These are phyloP conservation scores for Spiraea crenata DNA, from an alignment of 331 rosid genomes.

Conservation along the genomic window DNA sequence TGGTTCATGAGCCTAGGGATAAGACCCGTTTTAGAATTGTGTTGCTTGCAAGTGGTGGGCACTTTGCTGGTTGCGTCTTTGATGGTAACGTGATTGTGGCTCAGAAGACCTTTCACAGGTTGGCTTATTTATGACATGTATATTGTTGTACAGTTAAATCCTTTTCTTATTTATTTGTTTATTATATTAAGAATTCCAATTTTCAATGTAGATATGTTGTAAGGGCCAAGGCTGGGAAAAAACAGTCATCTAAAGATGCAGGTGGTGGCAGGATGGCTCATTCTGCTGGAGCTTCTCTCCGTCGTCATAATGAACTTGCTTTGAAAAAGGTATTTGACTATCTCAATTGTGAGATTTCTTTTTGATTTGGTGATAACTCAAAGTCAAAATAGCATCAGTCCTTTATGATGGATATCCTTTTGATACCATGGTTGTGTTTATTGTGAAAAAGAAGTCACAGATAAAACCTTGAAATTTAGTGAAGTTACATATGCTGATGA, in stretches of 20 bases:
- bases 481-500: no score
- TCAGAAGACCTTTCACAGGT: slow-evolving; percentile 98
- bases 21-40: slow-evolving; percentile 61
- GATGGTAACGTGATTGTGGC: slow-evolving; percentile 76
- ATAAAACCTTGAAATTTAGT: background rate
- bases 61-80: slow-evolving; percentile 90
- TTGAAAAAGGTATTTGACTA: slow-evolving; percentile 64
- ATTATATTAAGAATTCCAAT: background rate
- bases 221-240: slow-evolving; percentile 92
- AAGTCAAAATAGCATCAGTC: background rate
- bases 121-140: slow-evolving; percentile 21
- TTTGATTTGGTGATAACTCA: background rate
- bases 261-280: slow-evolving; percentile 65
- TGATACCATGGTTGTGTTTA: background rate
- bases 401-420: background rate
- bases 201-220: slow-evolving; percentile 71
- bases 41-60: slow-evolving; percentile 91
- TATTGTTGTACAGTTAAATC: background rate
- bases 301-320: slow-evolving; percentile 81
- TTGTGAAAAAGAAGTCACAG: background rate
- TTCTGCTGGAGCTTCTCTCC: slow-evolving; percentile 96
- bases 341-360: background rate
- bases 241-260: slow-evolving; percentile 92
- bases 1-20: slow-evolving; percentile 63
- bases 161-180: slow-evolving; percentile 1